Evolutionary conservation across 129 eudicot species (phyloP).

Genomic region (Flaveria sonorensis): DNA sequence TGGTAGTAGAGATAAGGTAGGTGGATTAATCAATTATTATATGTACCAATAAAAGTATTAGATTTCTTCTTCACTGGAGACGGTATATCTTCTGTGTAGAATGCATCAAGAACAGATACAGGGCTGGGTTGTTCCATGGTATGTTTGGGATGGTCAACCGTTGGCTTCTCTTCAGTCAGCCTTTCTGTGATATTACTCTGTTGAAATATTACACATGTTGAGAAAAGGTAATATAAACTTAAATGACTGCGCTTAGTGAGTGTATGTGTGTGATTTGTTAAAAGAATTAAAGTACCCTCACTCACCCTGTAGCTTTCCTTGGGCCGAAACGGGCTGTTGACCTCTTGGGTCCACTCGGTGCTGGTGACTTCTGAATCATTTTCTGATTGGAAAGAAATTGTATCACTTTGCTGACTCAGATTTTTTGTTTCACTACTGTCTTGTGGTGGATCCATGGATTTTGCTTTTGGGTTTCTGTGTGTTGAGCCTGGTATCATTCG

Average conservation of each 20-base stretch:
- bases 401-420: slow-evolving; percentile 48
- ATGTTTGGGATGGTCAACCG: slow-evolving; percentile 47
- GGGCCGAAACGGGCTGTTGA: slow-evolving; percentile 35
- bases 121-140: slow-evolving; percentile 90
- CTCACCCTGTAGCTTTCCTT: slow-evolving; percentile 45
- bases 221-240: slow-evolving; percentile 5
- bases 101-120: slow-evolving; percentile 86
- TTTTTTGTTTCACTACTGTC: slow-evolving; percentile 43
- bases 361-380: slow-evolving; percentile 53
- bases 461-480: slow-evolving; percentile 36
- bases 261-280: slow-evolving; percentile 15
- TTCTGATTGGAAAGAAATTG: slow-evolving; percentile 68
- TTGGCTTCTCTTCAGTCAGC: slow-evolving; percentile 43
- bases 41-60: slow-evolving; percentile 64
- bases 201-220: slow-evolving; percentile 31
- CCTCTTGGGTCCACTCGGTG: slow-evolving; percentile 44
- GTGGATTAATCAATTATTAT: not conserved
- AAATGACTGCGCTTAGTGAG: slow-evolving; percentile 5
- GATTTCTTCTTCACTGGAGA: slow-evolving; percentile 86
- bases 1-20: not conserved
- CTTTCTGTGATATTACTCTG: slow-evolving; percentile 47
- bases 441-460: slow-evolving; percentile 38
- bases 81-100: slow-evolving; percentile 73
- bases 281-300: not conserved
- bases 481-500: slow-evolving; percentile 28